phyloP scores from a whole-genome alignment of 2,329 filamentous ascomycete species.

The Cladosporium sp. region DNA sequence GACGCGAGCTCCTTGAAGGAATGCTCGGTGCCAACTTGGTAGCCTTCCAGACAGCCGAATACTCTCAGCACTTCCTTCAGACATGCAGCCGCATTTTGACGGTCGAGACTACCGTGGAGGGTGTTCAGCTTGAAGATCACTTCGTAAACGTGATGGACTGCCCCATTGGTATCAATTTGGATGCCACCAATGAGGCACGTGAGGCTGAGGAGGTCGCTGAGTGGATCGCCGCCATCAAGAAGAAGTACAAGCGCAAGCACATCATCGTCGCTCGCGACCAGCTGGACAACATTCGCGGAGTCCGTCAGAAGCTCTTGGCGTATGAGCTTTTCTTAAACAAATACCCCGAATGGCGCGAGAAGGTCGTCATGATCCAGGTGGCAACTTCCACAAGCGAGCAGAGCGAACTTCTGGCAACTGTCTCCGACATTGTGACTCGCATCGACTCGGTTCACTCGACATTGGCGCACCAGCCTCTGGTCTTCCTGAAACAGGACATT shows the following conservation, averaged over 20 bases:
- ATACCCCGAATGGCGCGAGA: constrained; percentile 85
- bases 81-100: constrained; percentile 88
- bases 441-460: constrained; percentile 93
- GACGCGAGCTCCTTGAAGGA: constrained; percentile 84
- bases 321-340: constrained; percentile 94
- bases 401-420: constrained; percentile 79
- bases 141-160: constrained; percentile 86
- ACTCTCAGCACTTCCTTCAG: constrained; percentile 90
- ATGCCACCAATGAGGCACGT: constrained; percentile 60
- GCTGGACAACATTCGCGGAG: constrained; percentile 87
- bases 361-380: constrained; percentile 89
- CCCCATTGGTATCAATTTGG: constrained; percentile 88
- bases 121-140: constrained; percentile 86
- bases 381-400: constrained; percentile 89
- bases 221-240: constrained; percentile 78
- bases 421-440: constrained; percentile 90
- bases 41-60: constrained; percentile 92
- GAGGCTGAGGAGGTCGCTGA: constrained; percentile 70
- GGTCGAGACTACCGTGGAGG: constrained; percentile 87
- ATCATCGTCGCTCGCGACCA: constrained; percentile 93
- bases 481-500: constrained; percentile 94
- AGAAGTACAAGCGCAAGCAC: constrained; percentile 83
- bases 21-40: constrained; percentile 92
- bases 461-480: constrained; percentile 85
- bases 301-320: constrained; percentile 88